Evolutionary conservation across 306 rosid species (phyloP), one percentile per base, ranked within the genome.

Genomic region (Quillaja saponaria): DNA sequence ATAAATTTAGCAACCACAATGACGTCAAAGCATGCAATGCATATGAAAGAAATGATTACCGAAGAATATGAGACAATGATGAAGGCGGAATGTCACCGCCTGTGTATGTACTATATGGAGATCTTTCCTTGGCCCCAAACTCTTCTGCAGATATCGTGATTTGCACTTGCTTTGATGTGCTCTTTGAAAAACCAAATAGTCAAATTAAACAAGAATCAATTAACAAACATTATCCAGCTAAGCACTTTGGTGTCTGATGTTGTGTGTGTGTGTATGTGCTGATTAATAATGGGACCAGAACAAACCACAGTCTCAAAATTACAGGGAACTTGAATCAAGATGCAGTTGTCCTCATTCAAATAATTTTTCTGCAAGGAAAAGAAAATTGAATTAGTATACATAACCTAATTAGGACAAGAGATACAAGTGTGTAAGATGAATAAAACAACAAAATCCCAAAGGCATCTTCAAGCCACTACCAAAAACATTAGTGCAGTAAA

Each of bases 81-180:
- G 98, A 67, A 19, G 87, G 71, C 15, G 87, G 73, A 46, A 42
- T 46, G 47, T 79, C 88, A 25, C 39, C 47, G 66, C 69, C 70
- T 55, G 61, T 48, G 57, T 60, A 71, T 34, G 80, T 41, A 52
- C 60, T 61, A 58, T 71, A 54, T 38, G 71, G 73, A 69, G 89
- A 72, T 78, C 55, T 85, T 55, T 80, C 82, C 82, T 65, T 83
- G 34, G 86, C 87, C 44, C 82, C 89, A 17, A 75, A 68, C 76
- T 83, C 85, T 78, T 89, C 82, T 12, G 94, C 89, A 69, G 74
- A 75, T 64, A 83, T 64, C 49, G 72, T 80, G 61, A 87, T 77
- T 61, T 80, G 86, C 47, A 89, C 50, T 35, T 64, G 74, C 74
- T 71, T 89, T 53, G 74, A 62, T 19, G 52, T 47, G 64, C 60